Base-by-base conservation (phyloP, 768 basidiomycete genomes). In the Xerocomellus amylosporus region DNA sequence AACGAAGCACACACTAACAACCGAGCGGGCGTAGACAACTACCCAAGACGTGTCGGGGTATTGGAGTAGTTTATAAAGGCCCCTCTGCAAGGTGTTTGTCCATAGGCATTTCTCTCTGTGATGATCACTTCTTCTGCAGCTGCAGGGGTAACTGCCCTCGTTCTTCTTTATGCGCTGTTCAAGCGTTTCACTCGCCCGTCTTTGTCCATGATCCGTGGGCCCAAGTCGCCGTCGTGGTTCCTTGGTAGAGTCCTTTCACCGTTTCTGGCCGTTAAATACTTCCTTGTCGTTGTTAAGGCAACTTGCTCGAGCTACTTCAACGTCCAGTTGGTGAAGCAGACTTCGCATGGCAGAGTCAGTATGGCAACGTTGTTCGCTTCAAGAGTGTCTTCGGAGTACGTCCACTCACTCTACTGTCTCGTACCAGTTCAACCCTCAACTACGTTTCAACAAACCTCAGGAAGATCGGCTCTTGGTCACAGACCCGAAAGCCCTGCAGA, bases 401-500 rank as follows among this genome's bases (percentile, higher is more conserved):
- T 51, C 3, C 10, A 5, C 36, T 5, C 20, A 9, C 12, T n/a
- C 26, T 5, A 4, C 7, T 8, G 20, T 53, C 19, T 39, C 36
- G 33, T 5, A 17, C 14, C 12, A 4, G 6, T 13, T 15, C n/a
- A 3, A 9, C 22, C 19, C 5, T 24, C 24, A 24, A 2, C 24
- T 24, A 24, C 24, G 24, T 24, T 24, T 49, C 40, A 44, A 38
- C 7, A 6, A 54, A 20, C 4, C 5, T 38, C 52, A 79, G 80
- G 74, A 77, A 57, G 73, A 79, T 51, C 70, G 72, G 19, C 73
- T 81, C 4, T 56, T 80, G 36, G 55, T 80, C 4, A 64, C 76
- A 8, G 79, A 80, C 58, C 74, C 77, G 4, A 79, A 77, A 60
- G 80, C 79, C 8, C n/a, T 70, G 14, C 70, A 64, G 20, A 64